phyloP scores from a whole-genome alignment of 1,284 basidiomycete species.

The Stygiomarasmius scandens region DNA sequence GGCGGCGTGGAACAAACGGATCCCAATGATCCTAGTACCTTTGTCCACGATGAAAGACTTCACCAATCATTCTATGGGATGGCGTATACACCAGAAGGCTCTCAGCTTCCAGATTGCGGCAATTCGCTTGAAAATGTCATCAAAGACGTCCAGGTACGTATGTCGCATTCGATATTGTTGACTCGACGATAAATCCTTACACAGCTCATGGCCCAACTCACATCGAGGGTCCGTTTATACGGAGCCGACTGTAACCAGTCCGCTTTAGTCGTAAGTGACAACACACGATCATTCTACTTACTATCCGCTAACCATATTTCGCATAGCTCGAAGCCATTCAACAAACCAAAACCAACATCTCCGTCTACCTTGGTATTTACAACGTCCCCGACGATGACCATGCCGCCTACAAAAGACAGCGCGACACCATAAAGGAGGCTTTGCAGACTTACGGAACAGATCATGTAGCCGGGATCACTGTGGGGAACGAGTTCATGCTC shows the following conservation, averaged over 20 bases:
- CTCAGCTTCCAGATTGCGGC: constrained; percentile 53
- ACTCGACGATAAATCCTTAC: constrained; percentile 34
- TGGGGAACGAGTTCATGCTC: constrained; percentile 85
- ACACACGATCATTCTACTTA: not conserved
- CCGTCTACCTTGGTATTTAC: constrained; percentile 86
- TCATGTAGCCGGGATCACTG: constrained; percentile 80
- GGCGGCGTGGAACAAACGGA: constrained; percentile 32
- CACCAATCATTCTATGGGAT: constrained; percentile 65
- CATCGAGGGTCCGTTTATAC: constrained; percentile 23
- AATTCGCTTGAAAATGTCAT: constrained; percentile 47
- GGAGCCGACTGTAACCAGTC: constrained; percentile 24
- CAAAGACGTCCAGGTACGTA: constrained; percentile 45
- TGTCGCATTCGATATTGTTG: no score
- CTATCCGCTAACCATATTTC: not conserved
- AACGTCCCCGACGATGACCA: constrained; percentile 62
- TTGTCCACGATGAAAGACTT: constrained; percentile 61
- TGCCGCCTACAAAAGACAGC: constrained; percentile 75
- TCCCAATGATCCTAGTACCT: constrained; percentile 64
- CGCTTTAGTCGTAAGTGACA: constrained; percentile 23
- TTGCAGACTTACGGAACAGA: constrained; percentile 77
- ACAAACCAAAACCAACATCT: constrained; percentile 87
- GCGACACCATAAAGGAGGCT: constrained; percentile 64
- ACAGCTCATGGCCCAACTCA: constrained; percentile 51
- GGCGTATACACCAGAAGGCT: constrained; percentile 72
- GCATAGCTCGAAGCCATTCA: constrained; percentile 76